A percentile compares a stretch with the other conserved stretches of the same genome.
Conservation (phyloP, 441 rosid species). For the Populus tomentosa region DNA sequence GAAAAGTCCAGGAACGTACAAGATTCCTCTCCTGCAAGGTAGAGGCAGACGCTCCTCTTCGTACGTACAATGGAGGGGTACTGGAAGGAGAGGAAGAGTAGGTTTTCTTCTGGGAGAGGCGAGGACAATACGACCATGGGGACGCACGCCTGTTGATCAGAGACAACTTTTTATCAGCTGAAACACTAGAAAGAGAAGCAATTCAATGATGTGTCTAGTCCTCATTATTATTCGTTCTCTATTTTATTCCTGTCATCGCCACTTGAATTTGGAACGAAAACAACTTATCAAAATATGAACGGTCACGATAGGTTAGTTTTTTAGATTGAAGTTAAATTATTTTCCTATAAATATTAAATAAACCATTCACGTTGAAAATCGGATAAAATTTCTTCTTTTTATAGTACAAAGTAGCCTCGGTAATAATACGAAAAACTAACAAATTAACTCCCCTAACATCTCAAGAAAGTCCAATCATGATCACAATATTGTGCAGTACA, state of each 20-base stretch:
- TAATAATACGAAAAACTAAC: too few relatives aligned
- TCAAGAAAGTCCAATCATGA: neutral
- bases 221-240: neutral
- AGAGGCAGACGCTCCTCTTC: neutral
- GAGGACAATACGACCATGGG: neutral
- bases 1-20: neutral
- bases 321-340: too few relatives aligned
- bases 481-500: neutral
- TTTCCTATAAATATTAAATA: too few relatives aligned
- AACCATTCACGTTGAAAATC: too few relatives aligned
- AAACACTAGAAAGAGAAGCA: neutral
- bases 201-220: neutral
- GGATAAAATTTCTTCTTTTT: too few relatives aligned
- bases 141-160: neutral
- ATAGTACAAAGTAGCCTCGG: too few relatives aligned
- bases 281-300: too few relatives aligned
- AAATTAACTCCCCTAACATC: neutral
- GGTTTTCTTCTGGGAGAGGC: neutral
- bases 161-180: neutral
- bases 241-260: too few relatives aligned
- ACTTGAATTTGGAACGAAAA: too few relatives aligned
- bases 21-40: neutral
- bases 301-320: too few relatives aligned
- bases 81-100: too few relatives aligned
- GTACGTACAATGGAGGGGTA: neutral